Evolutionary conservation across 352 stramenopile species (phyloP).

Genomic region (Globisporangium paroecandrum): DNA sequence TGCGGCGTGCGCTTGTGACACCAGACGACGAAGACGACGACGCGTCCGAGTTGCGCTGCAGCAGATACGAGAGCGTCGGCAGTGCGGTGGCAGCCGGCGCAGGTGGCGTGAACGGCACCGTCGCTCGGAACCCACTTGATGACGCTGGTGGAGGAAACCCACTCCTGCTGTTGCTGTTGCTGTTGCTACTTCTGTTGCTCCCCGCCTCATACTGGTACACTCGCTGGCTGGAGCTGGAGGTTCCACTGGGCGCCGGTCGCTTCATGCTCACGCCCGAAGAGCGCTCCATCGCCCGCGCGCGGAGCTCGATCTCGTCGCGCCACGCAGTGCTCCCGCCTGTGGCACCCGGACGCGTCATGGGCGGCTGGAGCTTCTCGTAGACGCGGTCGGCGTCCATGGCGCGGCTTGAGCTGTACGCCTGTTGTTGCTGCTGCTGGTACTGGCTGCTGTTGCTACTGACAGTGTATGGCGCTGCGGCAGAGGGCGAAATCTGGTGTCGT

Average conservation of each 20-base stretch:
- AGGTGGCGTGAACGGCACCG: not conserved
- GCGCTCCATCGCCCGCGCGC: slow-evolving; percentile 3
- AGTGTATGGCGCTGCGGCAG: not conserved
- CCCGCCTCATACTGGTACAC: not conserved
- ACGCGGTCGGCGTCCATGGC: slow-evolving; percentile 11
- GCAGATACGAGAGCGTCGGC: slow-evolving; percentile 19
- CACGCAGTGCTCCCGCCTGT: not conserved
- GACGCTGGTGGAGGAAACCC: not conserved
- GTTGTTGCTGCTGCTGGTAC: not conserved
- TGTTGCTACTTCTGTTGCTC: not conserved
- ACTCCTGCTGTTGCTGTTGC: not conserved
- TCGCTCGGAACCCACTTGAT: not conserved
- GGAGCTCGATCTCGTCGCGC: slow-evolving; percentile 13
- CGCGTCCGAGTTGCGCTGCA: slow-evolving; percentile 15
- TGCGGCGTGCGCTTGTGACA: not conserved
- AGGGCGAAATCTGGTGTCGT: not conserved
- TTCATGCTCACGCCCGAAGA: not conserved
- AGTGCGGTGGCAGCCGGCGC: not conserved
- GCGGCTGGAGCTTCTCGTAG: slow-evolving; percentile 14
- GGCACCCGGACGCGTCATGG: not conserved
- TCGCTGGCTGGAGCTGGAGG: not conserved
- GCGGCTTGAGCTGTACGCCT: slow-evolving; percentile 1
- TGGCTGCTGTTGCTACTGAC: not conserved
- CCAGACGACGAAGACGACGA: not conserved
- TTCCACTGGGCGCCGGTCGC: slow-evolving; percentile 2